Conservation (phyloP, 1,139 yeast genomes). For the Magnusiomyces paraingens region DNA sequence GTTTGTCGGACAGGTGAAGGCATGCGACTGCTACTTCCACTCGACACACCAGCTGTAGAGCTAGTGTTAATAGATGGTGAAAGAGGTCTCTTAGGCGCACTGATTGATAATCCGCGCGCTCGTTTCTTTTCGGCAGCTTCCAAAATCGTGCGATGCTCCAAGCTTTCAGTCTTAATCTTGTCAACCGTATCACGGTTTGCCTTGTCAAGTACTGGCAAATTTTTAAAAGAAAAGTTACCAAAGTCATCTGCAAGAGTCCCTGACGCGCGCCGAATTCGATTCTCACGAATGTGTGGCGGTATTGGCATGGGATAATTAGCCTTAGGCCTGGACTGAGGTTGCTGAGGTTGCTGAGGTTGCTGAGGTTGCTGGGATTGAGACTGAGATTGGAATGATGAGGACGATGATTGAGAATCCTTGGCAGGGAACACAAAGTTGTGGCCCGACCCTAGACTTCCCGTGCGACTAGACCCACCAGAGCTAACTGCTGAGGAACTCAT, state of each 20-base stretch:
- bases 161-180: slow-evolving; percentile 74
- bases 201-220: slow-evolving; percentile 80
- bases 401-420: slow-evolving; percentile 1
- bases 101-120: slow-evolving; percentile 26
- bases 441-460: slow-evolving; percentile 17
- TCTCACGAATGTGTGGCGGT: slow-evolving; percentile 56
- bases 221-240: slow-evolving; percentile 89
- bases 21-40: slow-evolving; percentile 6
- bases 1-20: slow-evolving; percentile 13
- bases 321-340: no score
- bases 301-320: slow-evolving; percentile 39
- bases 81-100: slow-evolving; percentile 17
- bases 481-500: slow-evolving; percentile 1
- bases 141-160: slow-evolving; percentile 35
- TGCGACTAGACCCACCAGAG: slow-evolving; percentile 17
- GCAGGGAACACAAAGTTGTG: slow-evolving; percentile 9
- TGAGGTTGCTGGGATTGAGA: background rate
- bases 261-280: slow-evolving; percentile 52
- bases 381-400: slow-evolving; percentile 5
- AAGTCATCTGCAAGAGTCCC: slow-evolving; percentile 63
- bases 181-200: slow-evolving; percentile 92
- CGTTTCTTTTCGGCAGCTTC: slow-evolving; percentile 13
- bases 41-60: background rate
- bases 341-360: no score
- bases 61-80: slow-evolving; percentile 12